Percentiles rank a stretch among this genome's conserved stretches.
Conservation (phyloP, 1,284 basidiomycete genomes). For the Puccinia polysora region DNA sequence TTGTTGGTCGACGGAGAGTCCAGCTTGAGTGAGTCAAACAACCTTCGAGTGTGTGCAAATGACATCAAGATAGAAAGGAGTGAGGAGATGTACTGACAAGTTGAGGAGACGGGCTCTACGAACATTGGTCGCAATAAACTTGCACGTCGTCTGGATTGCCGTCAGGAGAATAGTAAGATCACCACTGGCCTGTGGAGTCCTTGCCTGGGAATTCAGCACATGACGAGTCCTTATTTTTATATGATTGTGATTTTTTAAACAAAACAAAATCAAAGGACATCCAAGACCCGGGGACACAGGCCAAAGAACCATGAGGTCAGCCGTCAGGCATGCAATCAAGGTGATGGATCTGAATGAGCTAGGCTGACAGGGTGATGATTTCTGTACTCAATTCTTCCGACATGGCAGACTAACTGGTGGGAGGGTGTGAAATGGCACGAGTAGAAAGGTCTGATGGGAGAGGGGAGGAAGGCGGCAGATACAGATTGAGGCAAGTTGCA, state of each 20-base stretch:
- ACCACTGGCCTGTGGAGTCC: conserved; percentile 64
- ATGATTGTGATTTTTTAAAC: no score
- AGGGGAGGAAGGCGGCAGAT: no score
- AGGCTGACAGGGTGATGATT: conserved; percentile 43
- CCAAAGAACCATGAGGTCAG: background rate
- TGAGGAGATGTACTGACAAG: conserved; percentile 59
- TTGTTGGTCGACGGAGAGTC: background rate
- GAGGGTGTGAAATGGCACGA: no score
- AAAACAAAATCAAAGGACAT: background rate
- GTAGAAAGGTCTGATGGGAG: no score
- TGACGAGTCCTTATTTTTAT: conserved; percentile 50
- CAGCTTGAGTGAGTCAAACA: background rate
- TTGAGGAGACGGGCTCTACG: conserved; percentile 96
- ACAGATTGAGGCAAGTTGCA: no score
- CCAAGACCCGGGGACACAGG: background rate
- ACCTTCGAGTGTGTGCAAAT: conserved; percentile 4
- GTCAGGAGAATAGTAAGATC: conserved; percentile 91
- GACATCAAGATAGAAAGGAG: background rate
- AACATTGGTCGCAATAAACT: conserved; percentile 96
- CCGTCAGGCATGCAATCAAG: background rate
- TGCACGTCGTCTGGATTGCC: conserved; percentile 84
- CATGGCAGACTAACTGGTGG: background rate
- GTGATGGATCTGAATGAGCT: background rate
- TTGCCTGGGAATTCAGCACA: conserved; percentile 50
- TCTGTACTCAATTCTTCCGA: conserved; percentile 37